Base-by-base conservation (phyloP, 2,329 filamentous ascomycete genomes). In the Cercospora brassicicola region DNA sequence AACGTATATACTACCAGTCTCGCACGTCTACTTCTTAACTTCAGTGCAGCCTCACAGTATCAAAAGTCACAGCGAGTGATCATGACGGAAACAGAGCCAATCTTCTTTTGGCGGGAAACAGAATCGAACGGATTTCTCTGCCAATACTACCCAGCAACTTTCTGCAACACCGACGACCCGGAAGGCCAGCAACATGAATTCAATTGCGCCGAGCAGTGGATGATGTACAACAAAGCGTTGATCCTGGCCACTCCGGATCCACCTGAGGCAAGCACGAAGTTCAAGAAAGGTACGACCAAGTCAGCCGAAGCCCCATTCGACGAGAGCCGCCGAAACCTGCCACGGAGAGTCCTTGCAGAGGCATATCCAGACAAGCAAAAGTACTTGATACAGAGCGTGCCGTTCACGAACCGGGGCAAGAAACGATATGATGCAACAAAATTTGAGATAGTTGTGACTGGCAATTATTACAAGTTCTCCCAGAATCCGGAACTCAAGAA, bases 391-490 rank as follows among this genome's bases (percentile, higher is more conserved):
- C 74, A 76, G 42, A 78, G 79, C 18, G 90, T 90, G 73, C 79
- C 84, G 59, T 78, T 84, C 0, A 70, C 72, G 1, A 75, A 79
- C 0, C 90, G 88, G 89, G 74, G 48, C 8, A 39, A 62, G 48
- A 53, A 65, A n/a, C 15, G 23, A 13, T 60, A 23, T 9, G 59
- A 62, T 8, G 28, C 18, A 3, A 18, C n/a, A 5, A 55, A 56
- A 13, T 56, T 51, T 42, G n/a, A 62, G 8, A 72, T 91, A 59
- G 89, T 91, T 0, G 81, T 82, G 36, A 80, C 84, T 9, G 88
- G 85, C 2, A 90, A 84, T 62, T 81, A 83, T 59, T 81, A 84
- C 73, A 90, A 90, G 74, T 90, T 90, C 72, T 86, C 83, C 2
- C 73, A 74, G 18, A 74, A 72, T 15, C 68, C 77, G 9, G 73